phyloP scores from a whole-genome alignment of 2,329 filamentous ascomycete species.

The Talaromyces sp. region DNA sequence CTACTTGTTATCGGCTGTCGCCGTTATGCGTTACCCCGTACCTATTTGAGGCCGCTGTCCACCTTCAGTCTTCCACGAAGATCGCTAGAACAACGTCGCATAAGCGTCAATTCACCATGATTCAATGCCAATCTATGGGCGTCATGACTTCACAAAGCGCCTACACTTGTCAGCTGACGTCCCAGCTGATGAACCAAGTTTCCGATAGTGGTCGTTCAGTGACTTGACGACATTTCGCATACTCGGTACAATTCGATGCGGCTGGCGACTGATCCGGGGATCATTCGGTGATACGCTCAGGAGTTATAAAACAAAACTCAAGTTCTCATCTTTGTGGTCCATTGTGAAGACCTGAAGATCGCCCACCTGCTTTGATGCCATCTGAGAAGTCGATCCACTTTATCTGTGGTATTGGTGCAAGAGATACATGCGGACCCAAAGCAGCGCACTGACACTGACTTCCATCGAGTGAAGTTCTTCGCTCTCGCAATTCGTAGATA shows the following conservation, averaged over 20 bases:
- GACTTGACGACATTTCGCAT: neutral
- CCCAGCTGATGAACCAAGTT: neutral
- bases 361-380: neutral
- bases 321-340: neutral
- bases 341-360: neutral
- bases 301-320: neutral
- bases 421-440: neutral
- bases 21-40: neutral
- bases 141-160: neutral
- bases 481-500: slow-evolving; percentile 9
- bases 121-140: neutral
- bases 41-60: neutral
- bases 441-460: neutral
- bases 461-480: neutral
- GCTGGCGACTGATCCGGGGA: neutral
- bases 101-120: neutral
- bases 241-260: neutral
- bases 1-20: neutral
- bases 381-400: neutral
- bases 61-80: neutral
- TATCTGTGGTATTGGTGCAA: neutral
- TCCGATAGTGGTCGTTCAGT: neutral
- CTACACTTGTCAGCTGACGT: neutral
- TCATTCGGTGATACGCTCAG: neutral
- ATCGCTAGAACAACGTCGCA: neutral